Evolutionary conservation across 768 basidiomycete species (phyloP).

Genomic region (Psilocybe subaeruginosa): DNA sequence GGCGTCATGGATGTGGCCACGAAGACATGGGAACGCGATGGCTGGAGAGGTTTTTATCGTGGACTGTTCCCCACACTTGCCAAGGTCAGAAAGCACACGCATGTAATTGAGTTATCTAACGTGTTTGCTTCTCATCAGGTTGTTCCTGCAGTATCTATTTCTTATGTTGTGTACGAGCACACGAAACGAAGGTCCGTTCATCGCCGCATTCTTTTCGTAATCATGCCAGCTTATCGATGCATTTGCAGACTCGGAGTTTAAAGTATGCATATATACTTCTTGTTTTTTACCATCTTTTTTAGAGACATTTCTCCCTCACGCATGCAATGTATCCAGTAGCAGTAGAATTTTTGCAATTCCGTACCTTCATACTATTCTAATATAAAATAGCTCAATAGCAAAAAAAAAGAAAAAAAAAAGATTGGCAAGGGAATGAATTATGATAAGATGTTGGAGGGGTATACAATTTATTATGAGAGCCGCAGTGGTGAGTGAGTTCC

Average conservation of each 20-base stretch:
- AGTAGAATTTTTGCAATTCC: slow-evolving; percentile 14
- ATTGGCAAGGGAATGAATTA: not conserved
- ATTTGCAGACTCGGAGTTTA: slow-evolving; percentile 59
- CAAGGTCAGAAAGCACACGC: slow-evolving; percentile 55
- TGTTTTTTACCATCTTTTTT: slow-evolving; percentile 18
- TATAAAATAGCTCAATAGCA: slow-evolving; percentile 6
- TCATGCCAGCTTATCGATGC: not conserved
- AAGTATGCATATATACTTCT: slow-evolving; percentile 18
- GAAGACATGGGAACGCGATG: slow-evolving; percentile 83
- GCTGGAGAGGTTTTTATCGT: slow-evolving; percentile 94
- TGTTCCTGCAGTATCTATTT: slow-evolving; percentile 95
- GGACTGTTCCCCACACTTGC: slow-evolving; percentile 91
- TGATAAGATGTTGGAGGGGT: not conserved
- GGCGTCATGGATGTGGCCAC: slow-evolving; percentile 85
- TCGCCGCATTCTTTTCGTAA: not conserved
- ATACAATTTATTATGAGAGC: slow-evolving; percentile 11
- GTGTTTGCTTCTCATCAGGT: slow-evolving; percentile 52
- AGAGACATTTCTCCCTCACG: slow-evolving; percentile 14
- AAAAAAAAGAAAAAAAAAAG: not conserved
- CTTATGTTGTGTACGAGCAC: slow-evolving; percentile 93
- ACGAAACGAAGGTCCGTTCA: slow-evolving; percentile 72
- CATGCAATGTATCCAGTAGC: slow-evolving; percentile 28
- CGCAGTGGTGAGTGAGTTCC: not conserved
- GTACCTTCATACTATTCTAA: slow-evolving; percentile 11
- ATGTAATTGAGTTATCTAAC: not conserved